A percentile compares a stretch with the other conserved stretches of the same genome.
Conservation (phyloP, 1,284 basidiomycete species). For the Pseudozyma sp. region DNA sequence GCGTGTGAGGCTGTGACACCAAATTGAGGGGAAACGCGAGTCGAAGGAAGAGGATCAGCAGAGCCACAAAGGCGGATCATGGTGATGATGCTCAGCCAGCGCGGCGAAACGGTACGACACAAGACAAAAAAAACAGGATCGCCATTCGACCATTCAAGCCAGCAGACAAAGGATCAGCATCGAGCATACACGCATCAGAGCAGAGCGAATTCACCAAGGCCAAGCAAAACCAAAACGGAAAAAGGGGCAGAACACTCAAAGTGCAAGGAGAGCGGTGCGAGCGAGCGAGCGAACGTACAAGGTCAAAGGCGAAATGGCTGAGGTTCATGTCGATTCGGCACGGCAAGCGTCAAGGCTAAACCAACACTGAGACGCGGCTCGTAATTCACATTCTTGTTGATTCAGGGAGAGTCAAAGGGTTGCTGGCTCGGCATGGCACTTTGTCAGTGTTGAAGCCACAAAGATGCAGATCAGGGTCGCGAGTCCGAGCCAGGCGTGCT, state of each 20-base stretch:
- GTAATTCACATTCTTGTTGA: background rate
- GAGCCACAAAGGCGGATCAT: no score
- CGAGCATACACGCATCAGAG: background rate
- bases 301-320: no score
- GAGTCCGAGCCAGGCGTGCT: no score
- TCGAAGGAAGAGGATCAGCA: background rate
- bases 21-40: background rate
- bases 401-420: no score
- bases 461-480: no score
- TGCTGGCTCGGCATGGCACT: no score
- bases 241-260: background rate
- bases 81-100: background rate
- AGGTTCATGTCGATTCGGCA: no score
- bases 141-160: background rate
- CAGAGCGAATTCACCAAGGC: background rate
- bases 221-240: background rate
- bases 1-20: no score
- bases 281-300: slow-evolving; percentile 1
- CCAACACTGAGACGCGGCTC: background rate
- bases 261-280: background rate
- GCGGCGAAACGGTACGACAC: background rate
- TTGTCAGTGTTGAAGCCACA: no score
- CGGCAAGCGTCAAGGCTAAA: no score
- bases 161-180: background rate
- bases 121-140: slow-evolving; percentile 9